Evolutionary conservation across 129 eudicot genomes (phyloP), one percentile per base, ranked within the genome.

Genomic region (Gnaphalium uliginosum): DNA sequence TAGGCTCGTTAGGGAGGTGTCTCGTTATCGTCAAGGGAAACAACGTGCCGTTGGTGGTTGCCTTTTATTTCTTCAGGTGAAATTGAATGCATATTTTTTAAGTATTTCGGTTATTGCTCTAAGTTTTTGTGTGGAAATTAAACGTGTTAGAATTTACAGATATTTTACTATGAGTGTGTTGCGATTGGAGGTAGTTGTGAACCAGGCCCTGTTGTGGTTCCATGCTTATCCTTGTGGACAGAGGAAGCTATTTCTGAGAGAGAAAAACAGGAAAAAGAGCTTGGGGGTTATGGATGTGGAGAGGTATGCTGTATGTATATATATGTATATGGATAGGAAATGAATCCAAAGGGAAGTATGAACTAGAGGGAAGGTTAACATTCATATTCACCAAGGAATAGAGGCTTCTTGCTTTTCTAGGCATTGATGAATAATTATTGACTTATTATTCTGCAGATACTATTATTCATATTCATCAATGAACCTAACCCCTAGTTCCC

Each of bases 1-100:
- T 56, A 89, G 96, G 67, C 84, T 90, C 15, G 96, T 90, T 85
- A 85, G 96, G 76, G 96, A 90, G 77, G 96, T 90, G 26, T 85
- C 96, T 2, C 92, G 96, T 19, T 87, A 69, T 82, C 87, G 92
- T 51, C 92, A 87, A 78, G 96, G 96, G 66, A 87, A 90, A 88
- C 96, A 90, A 63, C 89, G 88, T 64, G 96, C 96, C 2, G 96
- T 90, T 72, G 96, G 96, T 71, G 96, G 96, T 48, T 90, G 96
- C 76, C 92, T 90, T 68, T 25, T 90, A 82, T 90, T 90, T 85
- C 92, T 90, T 58, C 96, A 90, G 92, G 96, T 90, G 65, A 70
- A 70, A 8, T 23, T 24, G 26, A 66, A 73, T 81, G 66, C 18
- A 27, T 17, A 35, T 25, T 5, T 7, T 8, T 53, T 51, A 48